A percentile compares a stretch with the other conserved stretches of the same genome.
These are phyloP conservation scores for Euphrasia confusa DNA, from an alignment of 257 asterid genomes.

Conservation along the genomic window DNA sequence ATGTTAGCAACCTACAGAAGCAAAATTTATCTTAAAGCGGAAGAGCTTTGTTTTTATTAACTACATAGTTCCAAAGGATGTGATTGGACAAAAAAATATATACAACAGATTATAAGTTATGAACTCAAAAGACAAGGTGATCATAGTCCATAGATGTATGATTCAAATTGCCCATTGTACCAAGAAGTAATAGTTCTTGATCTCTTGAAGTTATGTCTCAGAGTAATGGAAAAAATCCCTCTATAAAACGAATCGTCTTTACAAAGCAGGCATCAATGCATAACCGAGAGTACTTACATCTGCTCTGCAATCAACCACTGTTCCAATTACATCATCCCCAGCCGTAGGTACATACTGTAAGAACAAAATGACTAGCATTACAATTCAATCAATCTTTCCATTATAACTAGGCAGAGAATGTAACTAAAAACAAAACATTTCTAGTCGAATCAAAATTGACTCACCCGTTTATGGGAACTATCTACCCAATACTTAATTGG, in stretches of 20 bases:
- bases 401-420: too few relatives aligned
- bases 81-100: too few relatives aligned
- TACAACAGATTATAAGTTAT: background rate
- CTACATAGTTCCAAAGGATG: too few relatives aligned
- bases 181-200: background rate
- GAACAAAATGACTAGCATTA: too few relatives aligned
- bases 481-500: conserved; percentile 94
- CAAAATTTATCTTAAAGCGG: too few relatives aligned
- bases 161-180: background rate
- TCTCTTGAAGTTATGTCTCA: background rate
- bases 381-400: background rate
- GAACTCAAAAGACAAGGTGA: conserved; percentile 1
- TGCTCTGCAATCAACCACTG: conserved; percentile 72
- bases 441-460: conserved; percentile 19
- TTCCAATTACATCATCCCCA: conserved; percentile 89
- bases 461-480: conserved; percentile 83
- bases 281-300: conserved; percentile 60
- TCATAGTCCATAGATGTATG: background rate
- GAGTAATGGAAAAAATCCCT: background rate
- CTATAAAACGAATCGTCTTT: background rate
- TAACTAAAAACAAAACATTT: too few relatives aligned
- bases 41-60: too few relatives aligned
- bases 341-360: conserved; percentile 30
- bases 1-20: conserved; percentile 8
- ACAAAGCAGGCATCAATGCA: conserved; percentile 9